These are phyloP conservation scores for Mimosa bimucronata DNA, from an alignment of 306 rosid genomes.

Conservation along the genomic window DNA sequence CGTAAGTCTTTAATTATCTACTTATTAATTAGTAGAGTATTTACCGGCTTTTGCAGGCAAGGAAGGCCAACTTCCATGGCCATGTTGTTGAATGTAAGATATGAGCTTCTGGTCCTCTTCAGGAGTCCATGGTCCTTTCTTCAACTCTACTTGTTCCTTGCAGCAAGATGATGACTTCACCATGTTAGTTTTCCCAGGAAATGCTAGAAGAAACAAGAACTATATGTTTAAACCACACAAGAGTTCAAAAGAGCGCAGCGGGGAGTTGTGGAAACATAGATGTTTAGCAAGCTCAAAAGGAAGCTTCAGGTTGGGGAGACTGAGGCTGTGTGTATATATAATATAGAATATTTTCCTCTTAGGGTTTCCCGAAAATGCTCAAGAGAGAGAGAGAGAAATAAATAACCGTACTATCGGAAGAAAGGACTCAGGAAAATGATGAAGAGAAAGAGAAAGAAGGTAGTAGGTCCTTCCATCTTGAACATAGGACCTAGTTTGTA, in stretches of 20 bases:
- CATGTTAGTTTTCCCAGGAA: conserved; percentile 30
- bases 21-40: neutral
- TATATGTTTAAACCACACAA: neutral
- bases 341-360: neutral
- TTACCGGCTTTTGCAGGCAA: conserved; percentile 67
- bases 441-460: neutral
- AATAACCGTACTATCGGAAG: neutral
- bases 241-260: neutral
- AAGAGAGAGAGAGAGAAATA: neutral
- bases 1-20: neutral
- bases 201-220: neutral
- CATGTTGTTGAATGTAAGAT: neutral
- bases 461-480: too few species aligned
- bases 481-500: too few species aligned
- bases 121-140: conserved; percentile 52
- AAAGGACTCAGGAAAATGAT: too few species aligned
- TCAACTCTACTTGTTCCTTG: conserved; percentile 47
- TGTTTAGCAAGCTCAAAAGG: neutral
- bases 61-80: conserved; percentile 35
- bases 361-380: neutral
- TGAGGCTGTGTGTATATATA: neutral
- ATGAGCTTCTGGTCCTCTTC: neutral
- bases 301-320: neutral
- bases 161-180: conserved; percentile 61
- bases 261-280: neutral